Evolutionary conservation across 345 rosid genomes (phyloP).

Genomic region (Kernera saxatilis): DNA sequence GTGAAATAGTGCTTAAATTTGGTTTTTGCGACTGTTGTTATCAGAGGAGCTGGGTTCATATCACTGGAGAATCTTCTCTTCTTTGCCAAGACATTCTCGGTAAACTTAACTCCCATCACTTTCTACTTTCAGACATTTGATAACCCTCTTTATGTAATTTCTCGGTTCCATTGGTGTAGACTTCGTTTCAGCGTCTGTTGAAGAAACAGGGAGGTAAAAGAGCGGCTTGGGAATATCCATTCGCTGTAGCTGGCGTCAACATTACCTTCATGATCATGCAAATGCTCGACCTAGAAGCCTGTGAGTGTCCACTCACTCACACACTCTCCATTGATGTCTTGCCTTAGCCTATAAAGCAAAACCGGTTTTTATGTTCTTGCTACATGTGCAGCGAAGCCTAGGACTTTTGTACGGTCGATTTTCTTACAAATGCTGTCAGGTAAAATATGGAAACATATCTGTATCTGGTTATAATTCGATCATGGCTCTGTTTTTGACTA

Average conservation of each 20-base stretch:
- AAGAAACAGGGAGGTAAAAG: conserved; percentile 74
- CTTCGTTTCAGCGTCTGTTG: conserved; percentile 60
- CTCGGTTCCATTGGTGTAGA: conserved; percentile 36
- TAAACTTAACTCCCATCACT: conserved; percentile 24
- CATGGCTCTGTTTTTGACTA: not conserved
- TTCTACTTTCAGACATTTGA: not conserved
- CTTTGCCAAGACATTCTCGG: conserved; percentile 86
- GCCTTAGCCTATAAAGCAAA: not conserved
- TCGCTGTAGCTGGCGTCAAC: conserved; percentile 96
- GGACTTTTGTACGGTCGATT: conserved; percentile 64
- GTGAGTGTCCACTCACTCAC: conserved; percentile 40
- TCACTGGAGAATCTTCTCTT: conserved; percentile 87
- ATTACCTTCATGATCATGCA: conserved; percentile 96
- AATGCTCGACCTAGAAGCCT: conserved; percentile 87
- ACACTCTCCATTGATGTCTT: not conserved
- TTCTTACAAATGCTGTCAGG: conserved; percentile 90
- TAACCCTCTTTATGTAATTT: not conserved
- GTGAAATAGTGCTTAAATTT: not conserved
- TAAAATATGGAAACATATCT: conserved; percentile 23
- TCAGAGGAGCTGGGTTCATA: conserved; percentile 93
- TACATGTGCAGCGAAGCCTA: conserved; percentile 59
- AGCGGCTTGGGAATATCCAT: conserved; percentile 95
- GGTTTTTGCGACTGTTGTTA: conserved; percentile 1
- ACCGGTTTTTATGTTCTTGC: not conserved
- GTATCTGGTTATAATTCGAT: not conserved